Evolutionary conservation across 1,284 basidiomycete genomes (phyloP), one percentile per base, ranked within the genome.

Genomic region (Trichosporon coremiiforme): DNA sequence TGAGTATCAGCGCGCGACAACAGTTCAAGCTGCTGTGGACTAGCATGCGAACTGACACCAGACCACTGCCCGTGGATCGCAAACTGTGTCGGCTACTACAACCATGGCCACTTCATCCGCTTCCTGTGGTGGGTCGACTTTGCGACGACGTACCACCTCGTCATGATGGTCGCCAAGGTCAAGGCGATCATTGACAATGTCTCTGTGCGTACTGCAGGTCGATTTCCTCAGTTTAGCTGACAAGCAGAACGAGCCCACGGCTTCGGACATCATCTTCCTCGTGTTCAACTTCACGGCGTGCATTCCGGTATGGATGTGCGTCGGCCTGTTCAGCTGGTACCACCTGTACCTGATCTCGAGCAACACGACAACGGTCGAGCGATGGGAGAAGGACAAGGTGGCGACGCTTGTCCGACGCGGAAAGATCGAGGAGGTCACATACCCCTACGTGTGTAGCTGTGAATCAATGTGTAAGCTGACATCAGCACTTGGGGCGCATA

Each of bases 341-440:
- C 97, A 99, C 77, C 89, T 95, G 73, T 92, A 90, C 80, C 88
- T 89, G 65, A 82, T 96, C n/a, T 77, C 87, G 12, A 87, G 87
- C 22, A 99, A 99, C 80, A 90, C 90, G 12, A 99, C 96, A 0
- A 98, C 96, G 0, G 97, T 99, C 69, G 96, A 99, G 84, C 90
- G 92, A 0, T 97, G 94, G 93, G 97, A 99, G 82, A 98, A 98
- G 84, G 95, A 99, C 79, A 94, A 92, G 81, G 93, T 90, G 0
- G 90, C 93, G 4, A 92, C 89, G 0, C 87, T 98, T 75, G 89
- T 94, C 62, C 88, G 92, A 12, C 85, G 91, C 70, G 96, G 95
- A 1, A 92, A 91, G 83, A 91, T 98, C 72, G 88, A 87, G 66
- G 91, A 94, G 84, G 86, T 96, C 79, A 93, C 91, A 80, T 99